phyloP scores from a whole-genome alignment of 768 basidiomycete genomes.

The Pisolithus microcarpus region DNA sequence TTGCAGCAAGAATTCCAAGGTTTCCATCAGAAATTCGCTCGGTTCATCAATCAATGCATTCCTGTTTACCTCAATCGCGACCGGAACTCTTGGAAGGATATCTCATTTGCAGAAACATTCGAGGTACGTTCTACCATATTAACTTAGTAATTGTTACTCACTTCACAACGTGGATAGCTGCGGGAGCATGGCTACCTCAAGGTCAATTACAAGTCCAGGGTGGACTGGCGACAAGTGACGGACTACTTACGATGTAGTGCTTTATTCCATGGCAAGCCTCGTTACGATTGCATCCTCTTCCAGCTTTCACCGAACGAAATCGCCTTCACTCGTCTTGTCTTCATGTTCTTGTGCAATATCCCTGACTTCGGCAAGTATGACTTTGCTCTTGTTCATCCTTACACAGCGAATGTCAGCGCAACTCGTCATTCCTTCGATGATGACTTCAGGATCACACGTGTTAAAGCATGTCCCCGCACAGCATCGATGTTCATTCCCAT shows the following conservation, averaged over 20 bases:
- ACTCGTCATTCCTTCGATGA: no score
- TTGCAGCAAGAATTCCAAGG: no score
- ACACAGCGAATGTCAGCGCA: conserved; percentile 4
- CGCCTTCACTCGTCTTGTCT: conserved; percentile 13
- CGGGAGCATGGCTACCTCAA: conserved; percentile 18
- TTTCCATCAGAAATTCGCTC: no score
- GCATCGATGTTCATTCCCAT: conserved; percentile 19
- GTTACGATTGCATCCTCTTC: conserved; percentile 24
- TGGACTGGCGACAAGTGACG: conserved; percentile 22
- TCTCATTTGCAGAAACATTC: no score
- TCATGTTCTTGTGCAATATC: conserved; percentile 18
- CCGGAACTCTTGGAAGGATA: no score
- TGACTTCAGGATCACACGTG: no score
- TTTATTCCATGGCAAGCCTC: conserved; percentile 17
- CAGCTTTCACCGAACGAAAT: not conserved
- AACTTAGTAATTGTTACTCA: not conserved
- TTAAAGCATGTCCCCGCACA: not conserved
- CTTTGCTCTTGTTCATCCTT: conserved; percentile 14
- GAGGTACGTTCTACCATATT: no score
- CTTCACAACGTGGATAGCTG: conserved; percentile 12
- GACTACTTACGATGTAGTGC: conserved; percentile 28
- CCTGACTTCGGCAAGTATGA: not conserved
- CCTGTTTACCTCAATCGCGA: no score
- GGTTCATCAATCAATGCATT: no score
- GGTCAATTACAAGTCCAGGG: conserved; percentile 21